These are phyloP conservation scores for Aphanomyces astaci DNA, from an alignment of 352 stramenopile species.

Conservation along the genomic window DNA sequence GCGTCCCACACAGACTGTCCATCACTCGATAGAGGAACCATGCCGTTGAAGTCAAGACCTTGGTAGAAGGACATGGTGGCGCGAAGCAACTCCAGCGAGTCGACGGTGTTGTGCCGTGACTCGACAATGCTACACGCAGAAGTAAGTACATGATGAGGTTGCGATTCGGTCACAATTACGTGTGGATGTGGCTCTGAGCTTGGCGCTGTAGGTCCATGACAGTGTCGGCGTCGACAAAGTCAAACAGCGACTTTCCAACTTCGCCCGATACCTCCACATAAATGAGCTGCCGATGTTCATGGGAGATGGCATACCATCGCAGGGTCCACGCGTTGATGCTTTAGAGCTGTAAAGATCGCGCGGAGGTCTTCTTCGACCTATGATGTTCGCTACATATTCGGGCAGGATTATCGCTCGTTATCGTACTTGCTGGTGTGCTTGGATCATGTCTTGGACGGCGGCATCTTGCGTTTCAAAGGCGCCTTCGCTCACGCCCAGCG, in stretches of 20 bases:
- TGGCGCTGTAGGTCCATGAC: constrained; percentile 73
- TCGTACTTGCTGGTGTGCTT: neutral
- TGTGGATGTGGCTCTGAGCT: constrained; percentile 58
- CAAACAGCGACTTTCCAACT: constrained; percentile 63
- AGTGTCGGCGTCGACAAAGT: constrained; percentile 77
- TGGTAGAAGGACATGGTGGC: constrained; percentile 49
- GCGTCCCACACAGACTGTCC: neutral
- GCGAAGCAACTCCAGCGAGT: constrained; percentile 45
- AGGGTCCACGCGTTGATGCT: constrained; percentile 41
- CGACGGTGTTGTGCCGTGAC: constrained; percentile 50
- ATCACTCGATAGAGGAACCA: neutral
- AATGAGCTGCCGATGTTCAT: neutral
- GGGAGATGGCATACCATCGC: constrained; percentile 30
- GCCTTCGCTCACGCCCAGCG: neutral
- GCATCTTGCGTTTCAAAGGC: constrained; percentile 3
- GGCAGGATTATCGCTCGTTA: neutral
- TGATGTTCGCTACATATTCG: no score
- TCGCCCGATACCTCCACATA: constrained; percentile 29
- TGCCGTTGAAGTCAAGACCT: neutral
- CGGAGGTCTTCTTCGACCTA: constrained; percentile 72
- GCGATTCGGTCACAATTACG: constrained; percentile 21
- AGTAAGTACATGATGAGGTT: neutral
- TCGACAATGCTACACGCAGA: constrained; percentile 50
- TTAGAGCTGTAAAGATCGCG: constrained; percentile 59
- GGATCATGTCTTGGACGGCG: neutral